These are phyloP conservation scores for Bipolaris sorokiniana DNA, from an alignment of 2,329 filamentous ascomycete species.

Conservation along the genomic window DNA sequence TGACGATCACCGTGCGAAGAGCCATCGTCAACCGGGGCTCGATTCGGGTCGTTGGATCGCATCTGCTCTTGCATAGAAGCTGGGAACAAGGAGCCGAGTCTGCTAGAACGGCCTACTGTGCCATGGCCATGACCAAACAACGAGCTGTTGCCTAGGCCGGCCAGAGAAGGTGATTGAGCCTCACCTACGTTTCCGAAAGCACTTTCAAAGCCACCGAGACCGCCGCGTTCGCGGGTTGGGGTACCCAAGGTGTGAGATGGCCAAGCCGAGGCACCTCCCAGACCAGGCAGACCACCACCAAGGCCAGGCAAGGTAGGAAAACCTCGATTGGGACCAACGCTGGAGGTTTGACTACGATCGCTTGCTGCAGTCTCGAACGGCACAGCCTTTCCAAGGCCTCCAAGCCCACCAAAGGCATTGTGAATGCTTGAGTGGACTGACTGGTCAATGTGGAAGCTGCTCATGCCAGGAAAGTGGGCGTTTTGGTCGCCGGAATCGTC, in stretches of 20 bases:
- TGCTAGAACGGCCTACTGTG: slow-evolving; percentile 77
- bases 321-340: slow-evolving; percentile 74
- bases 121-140: slow-evolving; percentile 69
- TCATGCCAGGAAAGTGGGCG: slow-evolving; percentile 58
- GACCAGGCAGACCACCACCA: slow-evolving; percentile 60
- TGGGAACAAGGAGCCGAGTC: slow-evolving; percentile 86
- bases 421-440: slow-evolving; percentile 51
- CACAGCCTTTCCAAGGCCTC: slow-evolving; percentile 56
- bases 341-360: slow-evolving; percentile 92
- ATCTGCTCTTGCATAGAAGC: slow-evolving; percentile 89
- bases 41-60: slow-evolving; percentile 61
- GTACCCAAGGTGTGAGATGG: slow-evolving; percentile 75
- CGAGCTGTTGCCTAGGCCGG: slow-evolving; percentile 66
- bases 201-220: slow-evolving; percentile 57
- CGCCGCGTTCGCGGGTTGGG: slow-evolving; percentile 65
- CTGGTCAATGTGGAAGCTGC: slow-evolving; percentile 59
- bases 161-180: slow-evolving; percentile 74
- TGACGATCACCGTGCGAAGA: slow-evolving; percentile 48
- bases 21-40: slow-evolving; percentile 64
- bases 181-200: slow-evolving; percentile 80
- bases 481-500: slow-evolving; percentile 62
- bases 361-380: slow-evolving; percentile 68
- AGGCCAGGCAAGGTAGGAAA: slow-evolving; percentile 69
- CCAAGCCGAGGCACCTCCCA: slow-evolving; percentile 67
- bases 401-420: slow-evolving; percentile 62